Percentiles rank a stretch among this genome's conserved stretches.
phyloP scores from a whole-genome alignment of 1,284 basidiomycete species.

The Marasmius tenuissimus region DNA sequence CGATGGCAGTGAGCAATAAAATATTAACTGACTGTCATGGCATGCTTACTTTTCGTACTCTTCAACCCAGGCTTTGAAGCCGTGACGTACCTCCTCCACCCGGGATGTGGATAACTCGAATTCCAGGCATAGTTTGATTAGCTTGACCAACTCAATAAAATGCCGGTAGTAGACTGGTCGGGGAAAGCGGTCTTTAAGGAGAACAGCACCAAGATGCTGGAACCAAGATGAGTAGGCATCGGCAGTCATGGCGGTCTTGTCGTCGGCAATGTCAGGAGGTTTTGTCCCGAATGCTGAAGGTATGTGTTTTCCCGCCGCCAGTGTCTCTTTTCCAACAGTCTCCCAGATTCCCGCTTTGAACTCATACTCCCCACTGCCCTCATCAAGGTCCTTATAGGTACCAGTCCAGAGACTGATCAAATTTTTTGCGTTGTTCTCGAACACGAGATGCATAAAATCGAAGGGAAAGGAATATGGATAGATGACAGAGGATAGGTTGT shows the following conservation, averaged over 20 bases:
- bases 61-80: constrained; percentile 40
- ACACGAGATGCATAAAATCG: constrained; percentile 51
- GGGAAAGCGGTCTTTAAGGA: constrained; percentile 31
- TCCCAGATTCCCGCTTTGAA: constrained; percentile 34
- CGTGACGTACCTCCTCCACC: constrained; percentile 28
- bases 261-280: constrained; percentile 34
- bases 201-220: constrained; percentile 36
- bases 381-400: constrained; percentile 35
- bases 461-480: constrained; percentile 43
- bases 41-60: constrained; percentile 39
- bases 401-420: constrained; percentile 41
- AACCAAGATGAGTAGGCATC: constrained; percentile 39
- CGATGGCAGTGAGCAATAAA: constrained; percentile 15
- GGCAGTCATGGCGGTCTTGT: constrained; percentile 23
- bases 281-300: constrained; percentile 38
- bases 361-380: constrained; percentile 29
- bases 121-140: constrained; percentile 40
- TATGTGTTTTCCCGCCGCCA: constrained; percentile 27
- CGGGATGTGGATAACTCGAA: constrained; percentile 35
- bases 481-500: constrained; percentile 30
- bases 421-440: constrained; percentile 39
- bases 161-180: constrained; percentile 37
- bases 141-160: constrained; percentile 38
- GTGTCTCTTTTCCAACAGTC: constrained; percentile 34
- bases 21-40: not conserved